phyloP scores from a whole-genome alignment of 2,329 filamentous ascomycete species.

The Chaetomium sp. region DNA sequence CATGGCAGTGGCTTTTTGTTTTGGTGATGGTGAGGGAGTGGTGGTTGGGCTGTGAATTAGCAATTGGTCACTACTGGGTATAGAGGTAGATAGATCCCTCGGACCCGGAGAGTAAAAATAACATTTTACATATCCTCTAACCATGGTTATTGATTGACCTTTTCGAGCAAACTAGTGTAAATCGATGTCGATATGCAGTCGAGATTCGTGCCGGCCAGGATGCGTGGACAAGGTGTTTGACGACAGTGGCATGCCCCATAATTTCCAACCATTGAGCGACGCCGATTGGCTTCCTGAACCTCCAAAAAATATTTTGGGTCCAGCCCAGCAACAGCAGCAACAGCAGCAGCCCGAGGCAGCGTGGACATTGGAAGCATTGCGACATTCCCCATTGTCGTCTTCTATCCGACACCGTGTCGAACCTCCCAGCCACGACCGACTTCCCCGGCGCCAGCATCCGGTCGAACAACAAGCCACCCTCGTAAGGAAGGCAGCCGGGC shows the following conservation, averaged over 20 bases:
- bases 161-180: too few species aligned
- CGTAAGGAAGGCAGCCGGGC: neutral
- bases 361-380: constrained; percentile 1
- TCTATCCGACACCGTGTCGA: constrained; percentile 11
- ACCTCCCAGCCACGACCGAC: constrained; percentile 13
- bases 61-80: constrained; percentile 7
- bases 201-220: neutral
- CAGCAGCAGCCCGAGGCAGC: neutral
- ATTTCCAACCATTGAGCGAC: constrained; percentile 21
- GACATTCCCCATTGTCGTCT: constrained; percentile 1
- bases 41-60: neutral
- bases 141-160: neutral
- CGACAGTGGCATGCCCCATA: constrained; percentile 11
- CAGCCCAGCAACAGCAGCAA: neutral
- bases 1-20: constrained; percentile 7
- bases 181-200: too few species aligned
- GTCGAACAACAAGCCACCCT: neutral
- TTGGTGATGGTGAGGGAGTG: neutral
- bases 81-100: constrained; percentile 18
- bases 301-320: constrained; percentile 30
- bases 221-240: constrained; percentile 3
- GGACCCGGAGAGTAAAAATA: constrained; percentile 5
- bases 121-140: neutral
- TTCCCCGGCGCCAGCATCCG: neutral
- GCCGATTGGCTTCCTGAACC: constrained; percentile 19